Evolutionary conservation across 345 rosid species (phyloP), one percentile per base, ranked within the genome.

Genomic region (Camelina hispida): DNA sequence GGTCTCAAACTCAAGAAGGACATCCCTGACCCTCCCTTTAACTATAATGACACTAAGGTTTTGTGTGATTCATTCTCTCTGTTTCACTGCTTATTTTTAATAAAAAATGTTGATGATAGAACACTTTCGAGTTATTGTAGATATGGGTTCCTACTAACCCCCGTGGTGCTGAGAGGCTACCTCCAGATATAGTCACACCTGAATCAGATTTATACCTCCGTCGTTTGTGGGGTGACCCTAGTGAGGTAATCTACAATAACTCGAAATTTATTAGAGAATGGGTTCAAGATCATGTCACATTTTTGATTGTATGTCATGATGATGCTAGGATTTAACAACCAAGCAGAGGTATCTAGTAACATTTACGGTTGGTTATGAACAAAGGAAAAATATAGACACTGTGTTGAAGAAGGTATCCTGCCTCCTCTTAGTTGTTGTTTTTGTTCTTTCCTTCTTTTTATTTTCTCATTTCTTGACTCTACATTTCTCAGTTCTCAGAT

Each of bases 61-160:
- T 28, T 15, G 63, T 50, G 30, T 28, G 5, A 28, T 28, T 28
- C 30, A 4, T 28, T 28, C 30, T 53, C 2, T 13, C 5, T 48
- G 66, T 13, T 34, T 48, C 12, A 17, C 14, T 53, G 9, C 60
- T 57, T 38, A 18, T 17, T n/a, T 17, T 1, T 3, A 6, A 1
- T 34, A 6, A 6, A 34, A 18, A n/a, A 40, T n/a, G 3, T 12
- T 3, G 2, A 34, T 67, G 23, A 52, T 61, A 10, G 1, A 48
- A 43, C 11, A 25, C 3, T 15, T 56, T 38, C 9, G 15, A 48
- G 43, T 5, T 73, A 71, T 60, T 69, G 80, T 80, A 95, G 97
- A 89, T 95, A 46, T 95, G 99, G 99, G 84, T 85, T 80, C 90
- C 97, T 9, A 83, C 89, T 82, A 95, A 95, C 78, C 99, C 97